Conservation (phyloP, 164 flowering plant genomes). For the Tetrastigma voinierianum region DNA sequence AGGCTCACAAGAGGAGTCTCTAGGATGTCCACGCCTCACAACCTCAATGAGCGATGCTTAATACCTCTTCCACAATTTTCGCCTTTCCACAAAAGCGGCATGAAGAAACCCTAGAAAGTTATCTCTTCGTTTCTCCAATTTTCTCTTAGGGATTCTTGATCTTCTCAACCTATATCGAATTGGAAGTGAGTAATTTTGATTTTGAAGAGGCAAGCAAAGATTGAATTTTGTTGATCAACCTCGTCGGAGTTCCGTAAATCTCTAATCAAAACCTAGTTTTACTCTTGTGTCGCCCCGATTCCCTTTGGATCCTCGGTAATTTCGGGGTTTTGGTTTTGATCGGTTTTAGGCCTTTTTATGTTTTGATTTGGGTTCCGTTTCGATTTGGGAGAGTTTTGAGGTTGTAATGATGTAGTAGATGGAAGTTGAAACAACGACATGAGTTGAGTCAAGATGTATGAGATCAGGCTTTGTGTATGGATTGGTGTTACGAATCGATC, state of each 20-base stretch:
- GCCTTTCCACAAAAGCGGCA: neutral
- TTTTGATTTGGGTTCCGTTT: neutral
- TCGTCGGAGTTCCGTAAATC: constrained; percentile 7
- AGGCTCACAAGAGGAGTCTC: neutral
- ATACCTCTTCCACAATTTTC: neutral
- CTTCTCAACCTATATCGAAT: neutral
- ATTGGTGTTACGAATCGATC: neutral
- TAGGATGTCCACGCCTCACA: constrained; percentile 9
- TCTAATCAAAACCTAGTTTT: neutral
- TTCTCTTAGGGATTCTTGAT: neutral
- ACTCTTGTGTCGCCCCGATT: neutral
- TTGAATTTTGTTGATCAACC: neutral
- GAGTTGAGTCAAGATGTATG: constrained; percentile 2
- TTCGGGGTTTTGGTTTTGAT: no score
- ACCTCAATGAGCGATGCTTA: neutral
- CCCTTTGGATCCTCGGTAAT: neutral
- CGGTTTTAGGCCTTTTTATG: neutral
- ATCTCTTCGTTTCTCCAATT: neutral
- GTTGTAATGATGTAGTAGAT: neutral
- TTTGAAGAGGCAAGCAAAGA: neutral
- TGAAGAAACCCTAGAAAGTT: neutral
- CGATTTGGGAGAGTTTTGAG: neutral
- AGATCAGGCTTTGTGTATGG: neutral
- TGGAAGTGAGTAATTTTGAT: neutral
- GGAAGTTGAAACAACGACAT: neutral